phyloP scores from a whole-genome alignment of 495 filamentous ascomycete species.

The Arthonia radiata region DNA sequence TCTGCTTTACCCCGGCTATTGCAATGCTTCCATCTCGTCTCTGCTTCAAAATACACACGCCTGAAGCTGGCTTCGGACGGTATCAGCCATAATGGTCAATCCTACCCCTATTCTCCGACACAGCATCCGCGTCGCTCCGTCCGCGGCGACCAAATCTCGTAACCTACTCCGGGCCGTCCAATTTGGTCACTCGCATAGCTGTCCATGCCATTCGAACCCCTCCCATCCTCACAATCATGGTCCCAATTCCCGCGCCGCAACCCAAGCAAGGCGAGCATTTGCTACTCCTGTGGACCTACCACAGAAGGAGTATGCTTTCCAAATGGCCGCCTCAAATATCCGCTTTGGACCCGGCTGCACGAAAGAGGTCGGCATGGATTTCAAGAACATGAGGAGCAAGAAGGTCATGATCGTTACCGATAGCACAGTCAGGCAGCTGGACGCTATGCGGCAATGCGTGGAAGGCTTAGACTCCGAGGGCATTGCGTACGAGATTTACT shows the following conservation, averaged over 20 bases:
- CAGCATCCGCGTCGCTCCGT: slow-evolving; percentile 34
- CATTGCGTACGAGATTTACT: slow-evolving; percentile 56
- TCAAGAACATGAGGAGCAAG: slow-evolving; percentile 69
- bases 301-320: slow-evolving; percentile 92
- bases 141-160: slow-evolving; percentile 52
- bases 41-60: too few species aligned
- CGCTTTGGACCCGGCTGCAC: slow-evolving; percentile 87
- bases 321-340: slow-evolving; percentile 87
- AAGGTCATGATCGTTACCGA: slow-evolving; percentile 84
- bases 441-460: slow-evolving; percentile 63
- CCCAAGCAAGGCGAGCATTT: slow-evolving; percentile 31
- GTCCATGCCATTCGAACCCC: slow-evolving; percentile 81
- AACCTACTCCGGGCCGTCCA: slow-evolving; percentile 72
- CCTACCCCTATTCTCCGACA: too few species aligned
- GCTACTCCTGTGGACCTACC: slow-evolving; percentile 50
- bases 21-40: too few species aligned
- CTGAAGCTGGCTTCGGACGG: too few species aligned
- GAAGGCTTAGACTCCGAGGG: slow-evolving; percentile 54
- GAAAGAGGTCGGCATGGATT: slow-evolving; percentile 96
- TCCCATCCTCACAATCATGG: slow-evolving; percentile 41
- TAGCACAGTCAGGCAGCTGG: slow-evolving; percentile 44
- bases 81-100: too few species aligned
- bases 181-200: slow-evolving; percentile 67
- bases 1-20: too few species aligned
- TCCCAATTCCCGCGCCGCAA: slow-evolving; percentile 10